Evolutionary conservation across 257 asterid species (phyloP), one percentile per base, ranked within the genome.

Genomic region (Ophiorrhiza pumila): DNA sequence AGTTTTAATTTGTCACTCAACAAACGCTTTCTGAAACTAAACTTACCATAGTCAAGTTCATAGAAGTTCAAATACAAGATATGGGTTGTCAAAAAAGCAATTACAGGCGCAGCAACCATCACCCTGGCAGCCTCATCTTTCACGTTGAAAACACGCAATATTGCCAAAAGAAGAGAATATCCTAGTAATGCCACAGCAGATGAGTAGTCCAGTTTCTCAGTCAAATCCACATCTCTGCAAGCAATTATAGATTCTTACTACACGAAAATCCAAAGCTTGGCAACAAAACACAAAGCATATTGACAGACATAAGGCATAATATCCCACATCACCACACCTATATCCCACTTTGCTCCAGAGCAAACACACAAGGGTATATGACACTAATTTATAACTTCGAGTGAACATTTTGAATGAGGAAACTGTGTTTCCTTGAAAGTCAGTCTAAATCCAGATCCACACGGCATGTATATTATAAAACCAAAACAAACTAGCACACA

Each of bases 101-200:
- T 55, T 66, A 92, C 55, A 17, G 96, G 98, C 71, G 98, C 96
- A 41, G 96, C 85, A 77, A 90, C 85, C 96, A 92, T 90, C 84
- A 92, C 92, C 87, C 98, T 85, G 37, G 88, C 84, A 72, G 98
- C 98, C 81, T 92, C 98, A 34, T 80, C 77, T 55, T 67, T 85
- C 71, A 92, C 85, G 47, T 29, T 81, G 86, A 88, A 88, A 71
- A 81, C 85, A 74, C 98, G 85, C 58, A 92, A 72, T 71, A 87
- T 80, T 39, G 96, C 90, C 78, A 90, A 78, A 73, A 90, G 78
- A 64, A 90, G 89, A 15, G 96, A 87, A 78, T 77, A 92, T 67
- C 98, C 98, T 31, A 86, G 85, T 41, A 87, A 85, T 43, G 96
- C 96, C 72, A 82, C 91, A 2, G 87, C 96, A 56, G 94, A 90